A percentile compares a stretch with the other conserved stretches of the same genome.
These are phyloP conservation scores for Aspergillus novoparasiticus DNA, from an alignment of 2,329 filamentous ascomycete species.

Conservation along the genomic window DNA sequence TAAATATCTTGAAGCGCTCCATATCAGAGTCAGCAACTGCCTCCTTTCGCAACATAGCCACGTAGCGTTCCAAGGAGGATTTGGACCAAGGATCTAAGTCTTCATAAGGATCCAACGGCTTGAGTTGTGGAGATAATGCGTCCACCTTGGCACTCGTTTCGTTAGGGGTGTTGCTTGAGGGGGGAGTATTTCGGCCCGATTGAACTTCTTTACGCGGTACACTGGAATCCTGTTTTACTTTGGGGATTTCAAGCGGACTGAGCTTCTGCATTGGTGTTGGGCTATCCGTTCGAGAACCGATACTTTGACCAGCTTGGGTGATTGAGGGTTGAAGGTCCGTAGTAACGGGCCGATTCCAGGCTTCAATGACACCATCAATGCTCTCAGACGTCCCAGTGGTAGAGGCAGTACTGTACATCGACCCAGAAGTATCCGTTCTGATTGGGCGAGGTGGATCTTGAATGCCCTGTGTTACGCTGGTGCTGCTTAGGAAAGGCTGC, in stretches of 20 bases:
- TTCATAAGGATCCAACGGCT: slow-evolving; percentile 48
- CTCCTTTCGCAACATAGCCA: slow-evolving; percentile 58
- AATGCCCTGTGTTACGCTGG: slow-evolving; percentile 17
- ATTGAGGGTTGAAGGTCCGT: slow-evolving; percentile 21
- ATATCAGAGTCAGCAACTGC: slow-evolving; percentile 50
- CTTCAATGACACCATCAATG: slow-evolving; percentile 49
- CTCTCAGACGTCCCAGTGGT: slow-evolving; percentile 34
- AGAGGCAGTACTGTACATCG: slow-evolving; percentile 30
- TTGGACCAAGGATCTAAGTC: slow-evolving; percentile 61
- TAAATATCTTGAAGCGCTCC: slow-evolving; percentile 58
- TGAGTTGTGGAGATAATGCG: slow-evolving; percentile 16
- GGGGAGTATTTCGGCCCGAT: background rate
- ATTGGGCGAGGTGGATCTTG: slow-evolving; percentile 18
- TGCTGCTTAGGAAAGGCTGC: slow-evolving; percentile 27
- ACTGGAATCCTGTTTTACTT: slow-evolving; percentile 13
- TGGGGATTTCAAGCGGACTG: slow-evolving; percentile 17
- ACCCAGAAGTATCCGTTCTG: slow-evolving; percentile 34
- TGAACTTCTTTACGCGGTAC: slow-evolving; percentile 6
- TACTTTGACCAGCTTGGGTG: slow-evolving; percentile 12
- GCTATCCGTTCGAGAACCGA: slow-evolving; percentile 9
- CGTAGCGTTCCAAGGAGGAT: slow-evolving; percentile 57
- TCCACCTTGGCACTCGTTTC: slow-evolving; percentile 11
- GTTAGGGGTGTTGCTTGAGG: background rate
- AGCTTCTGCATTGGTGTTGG: slow-evolving; percentile 15
- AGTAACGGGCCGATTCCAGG: slow-evolving; percentile 43